Evolutionary conservation across 2,329 filamentous ascomycete genomes (phyloP).

Genomic region (Shiraia sp.): DNA sequence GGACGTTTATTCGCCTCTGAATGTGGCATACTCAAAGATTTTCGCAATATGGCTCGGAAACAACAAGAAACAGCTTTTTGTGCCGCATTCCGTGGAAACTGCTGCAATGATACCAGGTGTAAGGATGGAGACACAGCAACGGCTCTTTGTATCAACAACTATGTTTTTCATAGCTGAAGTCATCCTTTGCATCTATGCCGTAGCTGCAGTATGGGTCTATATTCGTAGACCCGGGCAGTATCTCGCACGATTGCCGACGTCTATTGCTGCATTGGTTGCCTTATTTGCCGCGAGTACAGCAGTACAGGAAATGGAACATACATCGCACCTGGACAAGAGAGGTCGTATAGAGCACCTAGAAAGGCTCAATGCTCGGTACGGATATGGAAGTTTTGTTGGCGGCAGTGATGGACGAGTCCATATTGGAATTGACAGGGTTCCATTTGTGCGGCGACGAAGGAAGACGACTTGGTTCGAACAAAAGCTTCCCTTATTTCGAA

Average conservation of each 20-base stretch:
- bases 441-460: conserved; percentile 34
- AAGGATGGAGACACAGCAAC: conserved; percentile 32
- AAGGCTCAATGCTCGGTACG: conserved; percentile 37
- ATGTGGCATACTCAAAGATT: conserved; percentile 40
- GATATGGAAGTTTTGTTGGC: conserved; percentile 57
- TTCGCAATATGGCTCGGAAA: conserved; percentile 52
- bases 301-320: conserved; percentile 40
- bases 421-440: conserved; percentile 57
- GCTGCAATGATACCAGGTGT: conserved; percentile 10
- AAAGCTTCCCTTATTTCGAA: conserved; percentile 10
- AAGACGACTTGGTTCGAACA: conserved; percentile 21
- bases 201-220: conserved; percentile 53
- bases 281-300: conserved; percentile 55
- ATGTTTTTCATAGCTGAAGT: conserved; percentile 53
- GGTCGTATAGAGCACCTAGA: conserved; percentile 20
- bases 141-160: conserved; percentile 54
- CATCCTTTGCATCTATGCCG: conserved; percentile 51
- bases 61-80: conserved; percentile 48
- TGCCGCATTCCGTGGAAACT: conserved; percentile 1
- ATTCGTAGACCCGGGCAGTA: conserved; percentile 45
- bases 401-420: conserved; percentile 51
- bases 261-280: conserved; percentile 53
- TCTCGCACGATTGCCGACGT: conserved; percentile 58
- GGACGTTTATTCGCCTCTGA: conserved; percentile 23
- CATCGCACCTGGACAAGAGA: conserved; percentile 20